Conservation (phyloP, 108 stramenopile genomes). For the Skeletonema menzelii region DNA sequence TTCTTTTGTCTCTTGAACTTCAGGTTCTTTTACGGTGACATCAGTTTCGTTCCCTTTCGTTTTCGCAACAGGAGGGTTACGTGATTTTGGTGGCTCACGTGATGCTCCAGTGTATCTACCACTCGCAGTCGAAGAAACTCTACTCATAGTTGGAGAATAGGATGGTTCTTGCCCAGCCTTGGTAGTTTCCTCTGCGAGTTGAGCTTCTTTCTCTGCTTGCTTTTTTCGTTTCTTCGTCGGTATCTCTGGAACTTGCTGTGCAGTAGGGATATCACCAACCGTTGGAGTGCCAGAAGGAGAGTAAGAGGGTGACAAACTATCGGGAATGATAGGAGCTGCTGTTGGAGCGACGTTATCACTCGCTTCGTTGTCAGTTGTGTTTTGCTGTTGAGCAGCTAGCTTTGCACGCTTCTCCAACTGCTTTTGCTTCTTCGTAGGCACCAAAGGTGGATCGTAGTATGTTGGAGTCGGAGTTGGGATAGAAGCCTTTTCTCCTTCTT, state of each 20-base stretch:
- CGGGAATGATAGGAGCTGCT: not conserved
- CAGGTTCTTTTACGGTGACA: not conserved
- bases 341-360: not conserved
- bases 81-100: not conserved
- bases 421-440: not conserved
- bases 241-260: not conserved
- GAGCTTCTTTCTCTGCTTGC: not conserved
- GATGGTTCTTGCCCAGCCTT: no score
- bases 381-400: not conserved
- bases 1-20: not conserved
- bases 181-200: not conserved
- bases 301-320: no score
- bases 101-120: not conserved
- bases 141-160: not conserved
- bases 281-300: not conserved
- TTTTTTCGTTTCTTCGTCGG: not conserved
- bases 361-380: not conserved
- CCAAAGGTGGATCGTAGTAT: not conserved
- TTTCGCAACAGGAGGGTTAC: not conserved
- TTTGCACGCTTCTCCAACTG: not conserved
- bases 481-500: not conserved
- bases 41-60: not conserved
- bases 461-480: not conserved
- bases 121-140: not conserved
- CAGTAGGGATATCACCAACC: not conserved